Conservation (phyloP, 202 grass and related monocot genomes). For the Brachypodium distachyon region DNA sequence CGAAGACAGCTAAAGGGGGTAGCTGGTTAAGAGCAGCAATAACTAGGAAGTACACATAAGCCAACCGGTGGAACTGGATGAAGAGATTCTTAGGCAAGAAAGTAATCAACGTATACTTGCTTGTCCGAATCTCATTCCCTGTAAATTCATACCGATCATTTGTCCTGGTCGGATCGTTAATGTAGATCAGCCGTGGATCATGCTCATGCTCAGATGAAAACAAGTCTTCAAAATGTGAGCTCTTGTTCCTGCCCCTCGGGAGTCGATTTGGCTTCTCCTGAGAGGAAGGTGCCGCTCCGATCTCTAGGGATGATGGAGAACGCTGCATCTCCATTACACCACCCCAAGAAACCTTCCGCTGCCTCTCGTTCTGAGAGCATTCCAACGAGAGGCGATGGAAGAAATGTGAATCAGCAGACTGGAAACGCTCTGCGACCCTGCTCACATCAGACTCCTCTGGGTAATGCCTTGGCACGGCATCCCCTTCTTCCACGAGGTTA, state of each 20-base stretch:
- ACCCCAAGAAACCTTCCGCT: slow-evolving; percentile 46
- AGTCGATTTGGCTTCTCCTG: slow-evolving; percentile 64
- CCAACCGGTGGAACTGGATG: slow-evolving; percentile 93
- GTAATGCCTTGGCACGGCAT: slow-evolving; percentile 7
- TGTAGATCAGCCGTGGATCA: slow-evolving; percentile 75
- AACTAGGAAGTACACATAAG: slow-evolving; percentile 96
- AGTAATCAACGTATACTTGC: slow-evolving; percentile 99
- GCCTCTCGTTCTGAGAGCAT: slow-evolving; percentile 76
- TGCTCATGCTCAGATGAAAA: slow-evolving; percentile 75
- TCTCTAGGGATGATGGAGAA: slow-evolving; percentile 62
- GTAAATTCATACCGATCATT: slow-evolving; percentile 96
- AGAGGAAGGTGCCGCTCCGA: slow-evolving; percentile 31
- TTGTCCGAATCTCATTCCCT: slow-evolving; percentile 95
- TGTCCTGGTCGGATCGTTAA: slow-evolving; percentile 90
- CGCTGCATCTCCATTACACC: slow-evolving; percentile 69
- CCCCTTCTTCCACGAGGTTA: slow-evolving; percentile 41
- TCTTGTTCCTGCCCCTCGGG: slow-evolving; percentile 58
- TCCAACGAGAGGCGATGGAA: slow-evolving; percentile 54
- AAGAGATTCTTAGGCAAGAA: slow-evolving; percentile 99
- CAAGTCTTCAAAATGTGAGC: slow-evolving; percentile 56
- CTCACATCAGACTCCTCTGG: slow-evolving; percentile 36
- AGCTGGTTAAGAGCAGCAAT: slow-evolving; percentile 99
- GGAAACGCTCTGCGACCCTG: slow-evolving; percentile 33
- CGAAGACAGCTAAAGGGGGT: slow-evolving; percentile 97
- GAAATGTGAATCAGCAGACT: slow-evolving; percentile 69